These are phyloP conservation scores for Fusarium praegraminearum DNA, from an alignment of 2,329 filamentous ascomycete species.

Conservation along the genomic window DNA sequence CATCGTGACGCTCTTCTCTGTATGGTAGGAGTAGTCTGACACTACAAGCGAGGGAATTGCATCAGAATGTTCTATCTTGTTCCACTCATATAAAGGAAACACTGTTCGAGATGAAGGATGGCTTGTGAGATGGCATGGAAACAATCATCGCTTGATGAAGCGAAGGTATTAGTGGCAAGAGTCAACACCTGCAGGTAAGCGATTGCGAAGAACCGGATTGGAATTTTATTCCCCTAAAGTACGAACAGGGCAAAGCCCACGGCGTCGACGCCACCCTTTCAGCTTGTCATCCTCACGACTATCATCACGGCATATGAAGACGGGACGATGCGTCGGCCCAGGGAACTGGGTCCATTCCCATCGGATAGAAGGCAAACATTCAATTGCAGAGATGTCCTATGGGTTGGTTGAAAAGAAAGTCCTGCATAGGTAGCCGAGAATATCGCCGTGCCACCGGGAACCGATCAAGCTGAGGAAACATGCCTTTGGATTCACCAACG, in stretches of 20 bases:
- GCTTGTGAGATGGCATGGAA: conserved; percentile 24
- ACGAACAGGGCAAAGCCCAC: not conserved
- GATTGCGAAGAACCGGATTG: conserved; percentile 6
- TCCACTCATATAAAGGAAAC: not conserved
- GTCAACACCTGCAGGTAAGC: conserved; percentile 26
- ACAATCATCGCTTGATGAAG: conserved; percentile 27
- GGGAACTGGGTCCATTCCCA: conserved; percentile 1
- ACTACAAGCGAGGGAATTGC: conserved; percentile 13
- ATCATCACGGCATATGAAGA: conserved; percentile 10
- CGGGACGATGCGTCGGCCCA: conserved; percentile 4
- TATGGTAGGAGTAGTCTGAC: conserved; percentile 22
- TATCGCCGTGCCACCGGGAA: conserved; percentile 15
- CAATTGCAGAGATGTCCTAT: conserved; percentile 6
- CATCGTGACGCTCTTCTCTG: not conserved
- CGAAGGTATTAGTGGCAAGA: conserved; percentile 10
- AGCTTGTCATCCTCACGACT: not conserved
- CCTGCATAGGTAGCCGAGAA: conserved; percentile 9
- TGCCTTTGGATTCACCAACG: not conserved
- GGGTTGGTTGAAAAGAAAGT: not conserved
- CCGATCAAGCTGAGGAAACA: conserved; percentile 6
- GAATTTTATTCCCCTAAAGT: conserved; percentile 1
- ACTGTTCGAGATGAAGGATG: conserved; percentile 29
- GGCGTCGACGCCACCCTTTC: not conserved
- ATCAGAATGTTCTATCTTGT: conserved; percentile 24
- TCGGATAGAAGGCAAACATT: conserved; percentile 10